A percentile compares a stretch with the other conserved stretches of the same genome.
Conservation (phyloP, 805 yeast genomes). For the Helenozyma baotianmanensis region DNA sequence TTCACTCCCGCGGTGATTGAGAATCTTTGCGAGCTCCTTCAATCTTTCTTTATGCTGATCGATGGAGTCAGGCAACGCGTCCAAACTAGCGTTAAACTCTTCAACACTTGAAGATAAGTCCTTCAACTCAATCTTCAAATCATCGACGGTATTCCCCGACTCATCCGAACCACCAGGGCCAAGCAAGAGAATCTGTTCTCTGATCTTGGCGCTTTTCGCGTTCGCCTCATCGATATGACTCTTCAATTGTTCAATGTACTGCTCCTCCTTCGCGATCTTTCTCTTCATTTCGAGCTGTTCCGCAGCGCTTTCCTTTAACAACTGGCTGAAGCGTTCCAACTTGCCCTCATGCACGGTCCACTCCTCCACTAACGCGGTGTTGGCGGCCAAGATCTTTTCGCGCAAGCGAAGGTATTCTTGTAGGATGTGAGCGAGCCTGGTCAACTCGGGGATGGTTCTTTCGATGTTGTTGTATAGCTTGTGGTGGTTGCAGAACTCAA, state of each 20-base stretch:
- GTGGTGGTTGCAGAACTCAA: constrained; percentile 56
- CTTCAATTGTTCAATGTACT: constrained; percentile 5
- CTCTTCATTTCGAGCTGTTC: constrained; percentile 9
- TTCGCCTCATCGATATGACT: constrained; percentile 4
- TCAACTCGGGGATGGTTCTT: constrained; percentile 71
- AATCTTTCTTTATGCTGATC: constrained; percentile 5
- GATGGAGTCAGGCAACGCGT: constrained; percentile 5
- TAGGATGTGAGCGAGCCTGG: constrained; percentile 59
- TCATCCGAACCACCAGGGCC: constrained; percentile 3
- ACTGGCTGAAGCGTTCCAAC: constrained; percentile 7
- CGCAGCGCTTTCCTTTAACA: constrained; percentile 6
- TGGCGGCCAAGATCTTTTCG: constrained; percentile 17
- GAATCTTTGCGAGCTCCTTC: constrained; percentile 7
- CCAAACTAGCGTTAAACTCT: constrained; percentile 3
- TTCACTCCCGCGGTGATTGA: constrained; percentile 11
- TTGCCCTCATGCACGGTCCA: constrained; percentile 5
- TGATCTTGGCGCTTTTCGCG: constrained; percentile 6
- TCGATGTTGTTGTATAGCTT: constrained; percentile 55
- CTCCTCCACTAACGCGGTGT: constrained; percentile 17
- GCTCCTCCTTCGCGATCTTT: constrained; percentile 10
- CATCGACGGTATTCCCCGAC: constrained; percentile 2
- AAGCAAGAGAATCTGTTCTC: constrained; percentile 7
- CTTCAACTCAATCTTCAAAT: constrained; percentile 8
- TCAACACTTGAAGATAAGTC: constrained; percentile 7
- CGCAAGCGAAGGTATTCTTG: constrained; percentile 53